A percentile compares a stretch with the other conserved stretches of the same genome.
Conservation (phyloP, 305 asterid genomes). For the Euphrasia arctica region DNA sequence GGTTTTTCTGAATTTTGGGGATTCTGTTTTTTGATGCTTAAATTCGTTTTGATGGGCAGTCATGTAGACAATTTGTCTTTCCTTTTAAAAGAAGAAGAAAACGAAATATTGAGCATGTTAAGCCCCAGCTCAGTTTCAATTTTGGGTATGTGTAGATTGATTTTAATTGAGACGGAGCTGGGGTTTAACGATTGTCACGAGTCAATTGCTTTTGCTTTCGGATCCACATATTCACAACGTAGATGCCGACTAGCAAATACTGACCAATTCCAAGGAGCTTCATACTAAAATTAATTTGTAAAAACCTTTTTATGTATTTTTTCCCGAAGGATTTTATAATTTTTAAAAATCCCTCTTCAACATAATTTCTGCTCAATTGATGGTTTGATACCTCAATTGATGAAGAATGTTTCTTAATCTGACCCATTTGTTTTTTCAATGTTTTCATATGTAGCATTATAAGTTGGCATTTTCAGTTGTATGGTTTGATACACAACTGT, state of each 20-base stretch:
- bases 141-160: background rate
- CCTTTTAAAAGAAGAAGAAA: background rate
- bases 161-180: background rate
- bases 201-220: background rate
- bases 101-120: background rate
- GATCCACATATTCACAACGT: background rate
- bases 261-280: background rate
- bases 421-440: background rate
- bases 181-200: background rate
- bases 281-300: background rate
- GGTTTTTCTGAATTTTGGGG: background rate
- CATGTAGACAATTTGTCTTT: background rate
- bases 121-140: background rate
- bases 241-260: background rate
- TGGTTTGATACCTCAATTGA: background rate
- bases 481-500: background rate
- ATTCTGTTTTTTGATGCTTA: background rate
- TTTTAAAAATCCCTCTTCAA: background rate
- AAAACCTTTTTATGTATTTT: background rate
- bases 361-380: background rate
- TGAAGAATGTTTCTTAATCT: conserved; percentile 7
- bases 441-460: background rate
- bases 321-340: background rate
- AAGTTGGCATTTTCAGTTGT: conserved; percentile 20
- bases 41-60: background rate